Evolutionary conservation across 2,329 filamentous ascomycete species (phyloP).

Genomic region (Pseudocercospora vitis): DNA sequence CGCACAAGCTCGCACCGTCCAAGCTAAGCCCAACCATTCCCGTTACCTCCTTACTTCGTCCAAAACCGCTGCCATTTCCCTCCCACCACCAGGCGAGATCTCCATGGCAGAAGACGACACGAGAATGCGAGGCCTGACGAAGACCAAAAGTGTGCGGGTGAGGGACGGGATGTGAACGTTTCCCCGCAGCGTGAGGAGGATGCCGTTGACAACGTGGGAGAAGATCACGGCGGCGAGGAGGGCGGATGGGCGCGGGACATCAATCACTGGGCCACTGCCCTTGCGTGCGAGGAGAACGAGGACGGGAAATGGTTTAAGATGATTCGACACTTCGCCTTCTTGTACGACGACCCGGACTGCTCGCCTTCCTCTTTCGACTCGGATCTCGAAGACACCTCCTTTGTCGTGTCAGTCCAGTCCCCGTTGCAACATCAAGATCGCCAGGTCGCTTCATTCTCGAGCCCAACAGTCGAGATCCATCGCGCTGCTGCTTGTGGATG

Average conservation of each 20-base stretch:
- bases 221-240: conserved; percentile 9
- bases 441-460: neutral
- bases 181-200: neutral
- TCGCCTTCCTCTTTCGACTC: neutral
- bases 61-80: neutral
- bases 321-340: conserved; percentile 21
- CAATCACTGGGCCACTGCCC: conserved; percentile 31
- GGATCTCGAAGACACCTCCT: neutral
- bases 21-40: neutral
- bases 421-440: neutral
- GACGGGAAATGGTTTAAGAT: conserved; percentile 12
- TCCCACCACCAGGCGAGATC: neutral
- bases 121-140: neutral
- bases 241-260: conserved; percentile 24
- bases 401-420: conserved; percentile 8
- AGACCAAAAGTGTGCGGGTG: neutral
- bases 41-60: neutral
- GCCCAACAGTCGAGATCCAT: conserved; percentile 7
- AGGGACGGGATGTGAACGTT: neutral
- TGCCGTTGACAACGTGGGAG: conserved; percentile 5
- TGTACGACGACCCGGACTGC: conserved; percentile 9
- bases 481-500: conserved; percentile 17
- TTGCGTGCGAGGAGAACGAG: conserved; percentile 25
- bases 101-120: neutral
- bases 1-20: conserved; percentile 3